Percentiles rank a stretch among this genome's conserved stretches.
Conservation (phyloP, 73 alveolate genomes). For the Paramecium tetraurelia region DNA sequence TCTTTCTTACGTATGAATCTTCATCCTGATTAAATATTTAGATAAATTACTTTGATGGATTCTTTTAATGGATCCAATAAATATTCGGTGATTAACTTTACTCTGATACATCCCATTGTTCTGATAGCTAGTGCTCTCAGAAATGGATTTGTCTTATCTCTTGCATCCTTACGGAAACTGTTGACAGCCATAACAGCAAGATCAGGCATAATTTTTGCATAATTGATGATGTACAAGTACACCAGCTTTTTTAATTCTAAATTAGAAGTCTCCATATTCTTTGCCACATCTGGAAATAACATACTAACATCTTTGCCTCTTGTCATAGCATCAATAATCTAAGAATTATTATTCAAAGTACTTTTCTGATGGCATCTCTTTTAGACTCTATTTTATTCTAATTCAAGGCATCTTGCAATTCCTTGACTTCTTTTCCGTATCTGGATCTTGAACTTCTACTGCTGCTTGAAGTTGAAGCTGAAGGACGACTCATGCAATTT, state of each 20-base stretch:
- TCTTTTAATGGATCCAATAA: slow-evolving; percentile 86
- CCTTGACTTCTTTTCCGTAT: slow-evolving; percentile 33
- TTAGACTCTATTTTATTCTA: slow-evolving; percentile 8
- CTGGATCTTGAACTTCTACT: slow-evolving; percentile 30
- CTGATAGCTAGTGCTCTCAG: slow-evolving; percentile 93
- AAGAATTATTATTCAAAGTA: background rate
- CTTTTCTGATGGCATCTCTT: slow-evolving; percentile 44
- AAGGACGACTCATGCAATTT: slow-evolving; percentile 14
- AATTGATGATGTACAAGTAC: slow-evolving; percentile 97
- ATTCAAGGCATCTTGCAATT: slow-evolving; percentile 20
- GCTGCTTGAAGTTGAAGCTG: slow-evolving; percentile 41
- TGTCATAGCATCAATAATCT: slow-evolving; percentile 65
- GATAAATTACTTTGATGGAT: slow-evolving; percentile 33
- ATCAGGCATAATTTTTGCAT: slow-evolving; percentile 99
- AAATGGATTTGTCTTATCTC: slow-evolving; percentile 83
- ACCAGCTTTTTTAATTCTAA: slow-evolving; percentile 97
- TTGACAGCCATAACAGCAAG: slow-evolving; percentile 97
- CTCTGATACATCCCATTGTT: slow-evolving; percentile 97
- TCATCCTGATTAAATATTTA: slow-evolving; percentile 72
- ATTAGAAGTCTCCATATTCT: slow-evolving; percentile 57
- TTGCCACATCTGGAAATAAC: slow-evolving; percentile 64
- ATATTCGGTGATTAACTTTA: slow-evolving; percentile 84
- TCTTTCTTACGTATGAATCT: slow-evolving; percentile 99
- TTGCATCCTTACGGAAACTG: slow-evolving; percentile 90
- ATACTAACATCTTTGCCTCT: slow-evolving; percentile 61